A percentile compares a stretch with the other conserved stretches of the same genome.
These are phyloP conservation scores for Ophiobolus disseminans DNA, from an alignment of 2,329 filamentous ascomycete genomes.

Conservation along the genomic window DNA sequence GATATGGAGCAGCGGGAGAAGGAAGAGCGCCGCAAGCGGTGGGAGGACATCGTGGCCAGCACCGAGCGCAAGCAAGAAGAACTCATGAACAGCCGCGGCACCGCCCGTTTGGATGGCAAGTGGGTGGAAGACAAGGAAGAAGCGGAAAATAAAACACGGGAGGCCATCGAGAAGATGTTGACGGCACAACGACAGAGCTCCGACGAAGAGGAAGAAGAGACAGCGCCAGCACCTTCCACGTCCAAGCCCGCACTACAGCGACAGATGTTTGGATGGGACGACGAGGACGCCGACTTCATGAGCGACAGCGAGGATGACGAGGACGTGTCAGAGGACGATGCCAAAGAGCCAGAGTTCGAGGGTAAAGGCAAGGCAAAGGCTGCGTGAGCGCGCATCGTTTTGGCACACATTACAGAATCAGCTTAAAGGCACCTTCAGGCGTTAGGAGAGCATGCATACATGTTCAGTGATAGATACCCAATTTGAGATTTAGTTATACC, in stretches of 20 bases:
- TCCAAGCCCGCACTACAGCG: slow-evolving; percentile 46
- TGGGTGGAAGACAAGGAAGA: slow-evolving; percentile 98
- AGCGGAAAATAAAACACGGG: slow-evolving; percentile 79
- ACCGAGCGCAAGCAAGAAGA: slow-evolving; percentile 86
- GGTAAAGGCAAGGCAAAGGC: slow-evolving; percentile 56
- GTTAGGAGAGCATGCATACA: slow-evolving; percentile 1
- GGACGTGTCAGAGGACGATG: slow-evolving; percentile 45
- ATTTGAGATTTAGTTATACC: slow-evolving; percentile 5
- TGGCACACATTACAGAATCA: neutral
- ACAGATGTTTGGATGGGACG: slow-evolving; percentile 78
- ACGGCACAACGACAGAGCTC: slow-evolving; percentile 54
- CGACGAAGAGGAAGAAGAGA: slow-evolving; percentile 40
- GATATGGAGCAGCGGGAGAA: slow-evolving; percentile 97
- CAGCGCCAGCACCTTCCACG: slow-evolving; percentile 31
- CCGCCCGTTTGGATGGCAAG: slow-evolving; percentile 75
- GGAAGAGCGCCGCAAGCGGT: slow-evolving; percentile 81
- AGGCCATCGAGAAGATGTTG: slow-evolving; percentile 68
- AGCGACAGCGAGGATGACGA: slow-evolving; percentile 57
- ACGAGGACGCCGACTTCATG: slow-evolving; percentile 65
- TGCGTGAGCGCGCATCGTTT: slow-evolving; percentile 6
- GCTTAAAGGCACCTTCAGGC: slow-evolving; percentile 9
- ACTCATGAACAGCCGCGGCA: slow-evolving; percentile 74
- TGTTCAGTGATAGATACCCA: slow-evolving; percentile 20
- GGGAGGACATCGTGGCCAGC: slow-evolving; percentile 86
- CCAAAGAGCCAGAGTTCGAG: slow-evolving; percentile 33